Evolutionary conservation across 768 basidiomycete species (phyloP), one percentile per base, ranked within the genome.

Genomic region (Leccinum broughii): DNA sequence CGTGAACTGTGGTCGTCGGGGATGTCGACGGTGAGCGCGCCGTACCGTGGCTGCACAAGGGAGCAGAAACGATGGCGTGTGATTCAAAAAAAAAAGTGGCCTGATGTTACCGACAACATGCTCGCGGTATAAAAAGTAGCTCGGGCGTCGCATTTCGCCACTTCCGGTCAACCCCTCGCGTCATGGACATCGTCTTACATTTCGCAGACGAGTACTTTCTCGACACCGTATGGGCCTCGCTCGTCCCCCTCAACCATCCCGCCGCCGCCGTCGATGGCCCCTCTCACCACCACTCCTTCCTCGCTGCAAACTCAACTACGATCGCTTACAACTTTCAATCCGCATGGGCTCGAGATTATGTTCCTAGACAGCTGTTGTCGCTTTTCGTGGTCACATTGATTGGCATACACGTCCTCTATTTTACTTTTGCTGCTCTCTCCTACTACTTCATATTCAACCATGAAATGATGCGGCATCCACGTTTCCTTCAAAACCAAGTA

Each of bases 381-480:
- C 77, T 98, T 60, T 74, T 76, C 63, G 71, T 79, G 26, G 69
- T 98, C 64, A 95, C 94, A 1, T 75, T 91, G 56, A 66, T 93
- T 59, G 95, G 95, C 61, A 91, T 96, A 59, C 84, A 89, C 66
- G 24, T 87, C 53, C 82, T 99, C 51, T 99, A 99, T 76, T 95
- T 97, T 76, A 55, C 89, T 26, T 90, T 98, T 66, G 95, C 94
- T n/a, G 78, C 82, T 48, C 74, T 92, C 26, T 94, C 93, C 3
- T 99, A 93, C 77, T 75, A 76, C 49, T 87, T 81, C 75, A 85
- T 98, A 58, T 99, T 98, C 84, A 94, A 98, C 77, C 90, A 90
- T 69, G 90, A 89, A 22, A 97, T 90, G 93, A 95, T 91, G 89
- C 81, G 83, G 34, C 97, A 99, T 76, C 97, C 97, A 0, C 84